A percentile compares a stretch with the other conserved stretches of the same genome.
These are phyloP conservation scores for Kwoniella shivajii DNA, from an alignment of 1,284 basidiomycete genomes.

Conservation along the genomic window DNA sequence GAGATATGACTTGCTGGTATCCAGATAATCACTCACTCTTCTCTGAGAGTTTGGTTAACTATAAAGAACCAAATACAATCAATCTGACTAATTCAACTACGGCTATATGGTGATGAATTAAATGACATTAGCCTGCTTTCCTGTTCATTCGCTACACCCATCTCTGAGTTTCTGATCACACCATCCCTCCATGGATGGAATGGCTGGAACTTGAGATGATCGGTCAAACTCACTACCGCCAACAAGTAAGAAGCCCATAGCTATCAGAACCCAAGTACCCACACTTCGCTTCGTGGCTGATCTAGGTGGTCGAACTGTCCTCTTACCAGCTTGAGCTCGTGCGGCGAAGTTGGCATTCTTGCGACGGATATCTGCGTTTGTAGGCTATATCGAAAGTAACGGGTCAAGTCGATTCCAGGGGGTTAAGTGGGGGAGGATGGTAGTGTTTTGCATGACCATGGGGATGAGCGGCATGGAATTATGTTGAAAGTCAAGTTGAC, in stretches of 20 bases:
- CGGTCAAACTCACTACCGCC: slow-evolving; percentile 48
- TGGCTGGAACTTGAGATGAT: not conserved
- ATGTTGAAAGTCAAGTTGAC: no score
- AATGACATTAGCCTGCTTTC: not conserved
- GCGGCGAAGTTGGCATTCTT: slow-evolving; percentile 52
- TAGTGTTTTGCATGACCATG: no score
- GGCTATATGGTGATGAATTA: slow-evolving; percentile 25
- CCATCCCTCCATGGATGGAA: not conserved
- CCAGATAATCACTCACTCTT: no score
- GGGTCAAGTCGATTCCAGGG: not conserved
- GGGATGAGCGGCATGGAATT: not conserved
- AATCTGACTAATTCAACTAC: slow-evolving; percentile 46
- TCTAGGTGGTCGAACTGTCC: slow-evolving; percentile 41
- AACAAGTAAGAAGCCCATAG: slow-evolving; percentile 46
- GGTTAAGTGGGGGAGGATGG: not conserved
- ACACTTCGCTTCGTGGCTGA: slow-evolving; percentile 34
- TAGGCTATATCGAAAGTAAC: slow-evolving; percentile 31
- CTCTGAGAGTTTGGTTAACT: no score
- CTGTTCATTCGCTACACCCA: no score
- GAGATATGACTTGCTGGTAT: no score
- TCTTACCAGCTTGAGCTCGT: slow-evolving; percentile 46
- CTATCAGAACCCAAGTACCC: slow-evolving; percentile 43
- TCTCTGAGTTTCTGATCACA: no score
- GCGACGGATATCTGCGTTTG: slow-evolving; percentile 47
- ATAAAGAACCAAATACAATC: slow-evolving; percentile 37